These are phyloP conservation scores for Aspergillus leporis DNA, from an alignment of 495 filamentous ascomycete species.

Conservation along the genomic window DNA sequence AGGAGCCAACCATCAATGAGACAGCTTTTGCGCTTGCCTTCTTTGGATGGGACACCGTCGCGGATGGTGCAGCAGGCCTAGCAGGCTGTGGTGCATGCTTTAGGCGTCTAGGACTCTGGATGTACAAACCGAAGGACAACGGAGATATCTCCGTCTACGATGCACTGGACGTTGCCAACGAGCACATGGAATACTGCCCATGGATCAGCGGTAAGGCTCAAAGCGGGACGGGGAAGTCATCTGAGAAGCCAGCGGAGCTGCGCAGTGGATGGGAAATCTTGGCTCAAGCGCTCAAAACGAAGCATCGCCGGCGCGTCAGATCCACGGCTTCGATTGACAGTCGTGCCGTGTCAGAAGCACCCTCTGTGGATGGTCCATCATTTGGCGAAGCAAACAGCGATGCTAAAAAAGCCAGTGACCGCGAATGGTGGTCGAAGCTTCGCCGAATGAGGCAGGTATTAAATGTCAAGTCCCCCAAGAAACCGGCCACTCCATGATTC, in stretches of 20 bases:
- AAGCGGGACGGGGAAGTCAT: constrained; percentile 40
- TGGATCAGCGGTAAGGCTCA: constrained; percentile 69
- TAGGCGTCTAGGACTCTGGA: constrained; percentile 87
- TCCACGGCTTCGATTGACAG: constrained; percentile 28
- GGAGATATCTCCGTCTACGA: constrained; percentile 59
- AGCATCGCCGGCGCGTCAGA: constrained; percentile 38
- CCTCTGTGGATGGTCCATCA: constrained; percentile 19
- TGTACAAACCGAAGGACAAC: constrained; percentile 69
- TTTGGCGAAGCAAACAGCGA: constrained; percentile 35
- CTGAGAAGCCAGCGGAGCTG: constrained; percentile 32
- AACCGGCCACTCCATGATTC: constrained; percentile 20
- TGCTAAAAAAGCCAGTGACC: constrained; percentile 44
- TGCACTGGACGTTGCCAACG: constrained; percentile 61
- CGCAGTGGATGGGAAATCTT: constrained; percentile 50
- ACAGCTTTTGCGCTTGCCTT: constrained; percentile 74
- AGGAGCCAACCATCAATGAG: constrained; percentile 49
- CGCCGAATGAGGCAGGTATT: constrained; percentile 49
- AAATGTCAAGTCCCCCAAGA: constrained; percentile 42
- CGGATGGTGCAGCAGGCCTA: constrained; percentile 65
- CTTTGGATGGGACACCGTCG: constrained; percentile 80
- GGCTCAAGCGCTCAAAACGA: constrained; percentile 40
- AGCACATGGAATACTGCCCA: constrained; percentile 81
- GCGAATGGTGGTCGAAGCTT: constrained; percentile 54
- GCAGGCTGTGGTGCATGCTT: constrained; percentile 82
- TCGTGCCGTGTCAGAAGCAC: constrained; percentile 26